Base-by-base conservation (phyloP, 2,329 filamentous ascomycete species). In the Colletotrichum orchidophilum region DNA sequence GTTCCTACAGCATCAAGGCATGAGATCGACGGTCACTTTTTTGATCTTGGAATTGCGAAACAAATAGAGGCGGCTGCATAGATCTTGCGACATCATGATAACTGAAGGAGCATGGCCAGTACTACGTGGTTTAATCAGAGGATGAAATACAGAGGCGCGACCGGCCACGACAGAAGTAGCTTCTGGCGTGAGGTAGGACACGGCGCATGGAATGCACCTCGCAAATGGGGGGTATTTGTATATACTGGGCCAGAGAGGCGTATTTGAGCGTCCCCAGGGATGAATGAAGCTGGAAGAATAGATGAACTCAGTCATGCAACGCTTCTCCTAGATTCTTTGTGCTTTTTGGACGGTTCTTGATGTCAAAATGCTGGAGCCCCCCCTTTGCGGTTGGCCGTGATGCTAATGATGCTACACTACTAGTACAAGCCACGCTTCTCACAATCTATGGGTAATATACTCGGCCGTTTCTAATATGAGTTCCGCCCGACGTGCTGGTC, bases 1-100 rank as follows among this genome's bases (percentile, higher is more conserved):
- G 94, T 78, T 88, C 89, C 80, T 96, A 96, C 83, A 84, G 87
- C 67, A 80, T 95, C 84, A 93, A 95, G 88, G 91, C 88, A 81
- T 95, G 89, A 80, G 75, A n/a, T 18, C 31, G 27, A 59, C 27
- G 26, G 57, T 21, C 35, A 53, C 35, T 35, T 71, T 55, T 67
- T 58, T 49, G 27, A 46, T 57, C 35, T 71, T 46, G 33, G 31
- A 62, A 39, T 50, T 57, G 53, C 69, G 27, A 52, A 46, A 63
- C 59, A 31, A 31, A 73, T 73, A 73, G 65, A 73, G 61, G 59
- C 50, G 60, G 63, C 53, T 71, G 71, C 71, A 73, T 73, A 72
- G 58, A 66, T 63, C 61, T 66, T 71, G 61, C 67, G 66, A 60
- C 59, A 64, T 63, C 58, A 63, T 59, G n/a, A 68, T 24, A 50